Evolutionary conservation across 2,329 filamentous ascomycete genomes (phyloP), one percentile per base, ranked within the genome.

Genomic region (Pseudogymnoascus sp.): DNA sequence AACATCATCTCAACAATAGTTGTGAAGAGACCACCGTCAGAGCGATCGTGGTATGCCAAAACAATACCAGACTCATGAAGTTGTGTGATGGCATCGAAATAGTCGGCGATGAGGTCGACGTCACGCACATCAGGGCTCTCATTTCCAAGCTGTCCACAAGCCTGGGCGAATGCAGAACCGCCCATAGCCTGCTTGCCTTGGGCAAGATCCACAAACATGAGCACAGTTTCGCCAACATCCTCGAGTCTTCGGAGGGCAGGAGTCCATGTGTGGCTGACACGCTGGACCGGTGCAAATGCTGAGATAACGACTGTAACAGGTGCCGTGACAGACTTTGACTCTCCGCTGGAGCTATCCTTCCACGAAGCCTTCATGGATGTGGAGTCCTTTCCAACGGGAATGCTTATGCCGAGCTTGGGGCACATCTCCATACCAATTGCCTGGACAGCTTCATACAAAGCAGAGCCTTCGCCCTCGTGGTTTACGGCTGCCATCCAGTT

Each of bases 401-500:
- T 97, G 62, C 89, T 91, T 64, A 99, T 86, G 35, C 90, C 91
- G n/a, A 97, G 81, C 69, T 89, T 82, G 1, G 92, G 92, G 75
- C 94, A 99, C 7, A 99, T 80, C 58, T 96, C 89, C 84, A 96
- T 88, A 58, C 92, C 92, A 63, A 97, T 92, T 8, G 93, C 92
- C 72, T 96, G 84, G 2, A 97, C 94, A 31, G 92, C 94, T 74
- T 97, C 91, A 71, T 96, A 97, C 33, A 97, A 81, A 13, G 88
- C 91, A 39, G 93, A 92, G 40, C 91, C 92, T 75, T 99, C 94
- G 55, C 94, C 94, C 21, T 90, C 87, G 73, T 97, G 92, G 72
- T 87, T 92, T 64, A 92, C 90, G n/a, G 93, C 93, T 2, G 92
- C 92, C 94, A 97, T 97, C 93, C 93, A 99, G 77, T 99, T 97